Conservation (phyloP, 1,139 yeast species). For the Ogataea hybrid region DNA sequence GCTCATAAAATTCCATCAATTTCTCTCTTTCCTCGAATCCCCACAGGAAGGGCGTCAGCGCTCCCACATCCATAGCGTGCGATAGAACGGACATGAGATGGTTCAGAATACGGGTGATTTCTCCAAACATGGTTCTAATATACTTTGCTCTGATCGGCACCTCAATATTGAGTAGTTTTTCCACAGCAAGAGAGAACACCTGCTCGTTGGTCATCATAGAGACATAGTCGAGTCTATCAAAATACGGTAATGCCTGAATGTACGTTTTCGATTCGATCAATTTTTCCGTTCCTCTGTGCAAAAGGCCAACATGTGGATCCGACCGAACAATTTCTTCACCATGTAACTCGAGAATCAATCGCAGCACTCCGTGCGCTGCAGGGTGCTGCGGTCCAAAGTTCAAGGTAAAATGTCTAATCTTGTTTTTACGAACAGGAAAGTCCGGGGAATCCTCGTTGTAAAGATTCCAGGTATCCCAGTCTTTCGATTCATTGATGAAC, state of each 20-base stretch:
- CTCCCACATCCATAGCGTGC: conserved; percentile 96
- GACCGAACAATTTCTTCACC: conserved; percentile 88
- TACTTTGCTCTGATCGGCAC: conserved; percentile 84
- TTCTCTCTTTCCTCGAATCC: conserved; percentile 94
- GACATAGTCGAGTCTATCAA: conserved; percentile 85
- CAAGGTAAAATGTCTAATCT: conserved; percentile 83
- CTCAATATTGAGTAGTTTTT: conserved; percentile 79
- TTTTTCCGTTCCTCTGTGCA: conserved; percentile 89
- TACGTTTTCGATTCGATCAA: conserved; percentile 82
- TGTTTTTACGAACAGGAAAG: conserved; percentile 37
- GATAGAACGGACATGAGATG: conserved; percentile 86
- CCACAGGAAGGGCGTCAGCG: conserved; percentile 91
- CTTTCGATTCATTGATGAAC: conserved; percentile 30
- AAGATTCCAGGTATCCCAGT: conserved; percentile 35
- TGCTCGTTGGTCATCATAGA: conserved; percentile 94
- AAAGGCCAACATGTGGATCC: conserved; percentile 85
- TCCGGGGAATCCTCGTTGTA: conserved; percentile 35
- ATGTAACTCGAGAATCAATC: conserved; percentile 80
- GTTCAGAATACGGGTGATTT: conserved; percentile 79
- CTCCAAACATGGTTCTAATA: conserved; percentile 84
- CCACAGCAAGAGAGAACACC: conserved; percentile 82
- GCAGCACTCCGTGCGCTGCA: conserved; percentile 91
- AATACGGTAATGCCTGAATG: conserved; percentile 85
- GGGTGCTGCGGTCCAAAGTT: conserved; percentile 96
- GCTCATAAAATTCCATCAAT: conserved; percentile 89